phyloP scores from a whole-genome alignment of 352 stramenopile genomes.

The Phytophthora vignae region DNA sequence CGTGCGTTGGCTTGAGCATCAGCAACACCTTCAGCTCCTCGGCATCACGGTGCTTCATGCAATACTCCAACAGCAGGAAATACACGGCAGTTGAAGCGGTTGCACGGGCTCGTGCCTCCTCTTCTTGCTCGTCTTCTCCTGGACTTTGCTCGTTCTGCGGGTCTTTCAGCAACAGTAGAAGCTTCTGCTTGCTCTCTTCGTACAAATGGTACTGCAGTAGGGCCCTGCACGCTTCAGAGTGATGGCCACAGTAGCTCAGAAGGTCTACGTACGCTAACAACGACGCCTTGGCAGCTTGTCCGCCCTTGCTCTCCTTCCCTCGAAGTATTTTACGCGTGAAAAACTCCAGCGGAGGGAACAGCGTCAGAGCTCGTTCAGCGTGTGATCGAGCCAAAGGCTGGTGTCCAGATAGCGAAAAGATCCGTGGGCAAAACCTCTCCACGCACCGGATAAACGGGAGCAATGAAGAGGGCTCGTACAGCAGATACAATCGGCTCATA shows the following conservation, averaged over 20 bases:
- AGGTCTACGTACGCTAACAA: constrained; percentile 73
- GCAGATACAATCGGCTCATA: constrained; percentile 80
- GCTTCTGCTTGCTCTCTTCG: constrained; percentile 59
- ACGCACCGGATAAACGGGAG: constrained; percentile 72
- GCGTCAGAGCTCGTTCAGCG: constrained; percentile 68
- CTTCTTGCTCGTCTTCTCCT: constrained; percentile 26
- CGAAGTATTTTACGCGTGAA: constrained; percentile 50
- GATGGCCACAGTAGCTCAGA: constrained; percentile 57
- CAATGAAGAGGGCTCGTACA: constrained; percentile 65
- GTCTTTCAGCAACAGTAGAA: constrained; percentile 38
- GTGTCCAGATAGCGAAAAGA: constrained; percentile 70
- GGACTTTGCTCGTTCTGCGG: constrained; percentile 25
- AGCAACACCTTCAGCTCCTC: constrained; percentile 60
- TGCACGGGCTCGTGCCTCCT: constrained; percentile 11
- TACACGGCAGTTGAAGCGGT: constrained; percentile 52
- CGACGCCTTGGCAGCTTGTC: constrained; percentile 36
- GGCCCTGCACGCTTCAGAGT: constrained; percentile 63
- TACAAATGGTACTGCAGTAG: constrained; percentile 72
- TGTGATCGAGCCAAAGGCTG: constrained; percentile 56
- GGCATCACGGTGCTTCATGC: constrained; percentile 54
- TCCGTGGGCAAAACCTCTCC: constrained; percentile 62
- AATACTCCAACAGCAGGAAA: constrained; percentile 75
- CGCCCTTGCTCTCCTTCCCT: constrained; percentile 23
- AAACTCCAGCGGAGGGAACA: constrained; percentile 64
- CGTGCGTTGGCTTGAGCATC: constrained; percentile 56